Conservation (phyloP, 2,329 filamentous ascomycete species). For the Alternaria sp. region DNA sequence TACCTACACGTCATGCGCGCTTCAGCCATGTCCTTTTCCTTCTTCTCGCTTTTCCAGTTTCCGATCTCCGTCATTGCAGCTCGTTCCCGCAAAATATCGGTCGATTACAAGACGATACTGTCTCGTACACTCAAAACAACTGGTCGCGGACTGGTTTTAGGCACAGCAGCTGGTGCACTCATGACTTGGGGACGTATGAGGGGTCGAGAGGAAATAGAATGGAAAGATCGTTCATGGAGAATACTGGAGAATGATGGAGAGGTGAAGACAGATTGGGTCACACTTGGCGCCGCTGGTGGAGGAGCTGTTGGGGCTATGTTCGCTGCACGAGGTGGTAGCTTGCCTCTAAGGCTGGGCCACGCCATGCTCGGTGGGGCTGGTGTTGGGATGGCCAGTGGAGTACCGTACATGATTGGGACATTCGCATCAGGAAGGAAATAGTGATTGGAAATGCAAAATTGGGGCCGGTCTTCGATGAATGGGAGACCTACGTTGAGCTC, state of each 20-base stretch:
- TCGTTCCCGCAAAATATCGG: constrained; percentile 31
- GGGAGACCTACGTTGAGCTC: neutral
- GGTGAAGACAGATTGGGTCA: constrained; percentile 66
- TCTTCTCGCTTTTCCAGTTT: constrained; percentile 56
- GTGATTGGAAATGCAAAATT: neutral
- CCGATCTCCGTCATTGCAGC: constrained; percentile 41
- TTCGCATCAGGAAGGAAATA: constrained; percentile 27
- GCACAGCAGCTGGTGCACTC: constrained; percentile 55
- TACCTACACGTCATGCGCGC: constrained; percentile 67
- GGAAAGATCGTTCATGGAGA: constrained; percentile 71
- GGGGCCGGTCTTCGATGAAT: neutral
- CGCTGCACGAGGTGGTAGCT: constrained; percentile 39
- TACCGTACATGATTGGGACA: constrained; percentile 52
- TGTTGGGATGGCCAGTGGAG: constrained; percentile 60
- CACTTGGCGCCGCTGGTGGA: constrained; percentile 55
- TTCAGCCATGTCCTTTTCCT: constrained; percentile 62
- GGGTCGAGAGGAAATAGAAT: constrained; percentile 67
- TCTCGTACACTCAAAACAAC: constrained; percentile 56
- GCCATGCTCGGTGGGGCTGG: constrained; percentile 58
- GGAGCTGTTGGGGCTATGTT: constrained; percentile 46
- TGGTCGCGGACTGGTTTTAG: constrained; percentile 58
- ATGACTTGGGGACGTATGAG: constrained; percentile 63
- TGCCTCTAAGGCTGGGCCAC: constrained; percentile 45
- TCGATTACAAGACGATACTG: constrained; percentile 33
- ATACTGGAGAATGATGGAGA: constrained; percentile 65